Evolutionary conservation across 345 rosid species (phyloP), one percentile per base, ranked within the genome.

Genomic region (Citrus unshiu): DNA sequence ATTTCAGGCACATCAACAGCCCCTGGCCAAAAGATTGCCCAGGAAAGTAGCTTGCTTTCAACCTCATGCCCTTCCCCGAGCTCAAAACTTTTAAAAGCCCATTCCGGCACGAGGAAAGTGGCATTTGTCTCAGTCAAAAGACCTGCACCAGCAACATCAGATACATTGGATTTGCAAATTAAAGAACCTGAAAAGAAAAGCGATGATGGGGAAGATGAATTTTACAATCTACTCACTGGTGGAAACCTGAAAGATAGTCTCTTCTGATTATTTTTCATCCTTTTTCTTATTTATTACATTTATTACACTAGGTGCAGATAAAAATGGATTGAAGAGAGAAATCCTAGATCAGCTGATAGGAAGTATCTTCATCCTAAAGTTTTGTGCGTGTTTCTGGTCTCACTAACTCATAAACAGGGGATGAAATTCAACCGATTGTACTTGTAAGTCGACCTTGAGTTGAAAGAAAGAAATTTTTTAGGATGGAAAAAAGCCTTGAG

Each of bases 51-150:
- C 30, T 43, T 19, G 58, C 66, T 21, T 49, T 74, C 79, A 6
- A 56, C 74, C 56, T 67, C 79, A 37, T 69, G 70, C 67, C 40
- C 83, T 29, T 76, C 79, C 18, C 64, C 75, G 7, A 80, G 68
- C 63, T 80, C 71, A 8, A 82, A 51, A 34, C 54, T 57, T 32
- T 35, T 29, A 2, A 49, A 78, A 35, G 77, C 66, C 30, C 57
- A 72, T 72, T 57, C 85, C 9, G 46, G 77, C 61, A 77, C 81
- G 4, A 85, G 72, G 68, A 82, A 85, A 72, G 95, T 92, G 77
- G 95, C 98, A n/a, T 94, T 90, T 79, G 84, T 92, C 73, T 85
- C 91, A 0, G 81, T 91, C 37, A 91, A 89, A 83, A 85, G 86
- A 82, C 89, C 86, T 63, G 83, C 76, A 12, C 51, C 85, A 30